Base-by-base conservation (phyloP, 148 eudicot genomes). In the Rhododendron williamsianum region DNA sequence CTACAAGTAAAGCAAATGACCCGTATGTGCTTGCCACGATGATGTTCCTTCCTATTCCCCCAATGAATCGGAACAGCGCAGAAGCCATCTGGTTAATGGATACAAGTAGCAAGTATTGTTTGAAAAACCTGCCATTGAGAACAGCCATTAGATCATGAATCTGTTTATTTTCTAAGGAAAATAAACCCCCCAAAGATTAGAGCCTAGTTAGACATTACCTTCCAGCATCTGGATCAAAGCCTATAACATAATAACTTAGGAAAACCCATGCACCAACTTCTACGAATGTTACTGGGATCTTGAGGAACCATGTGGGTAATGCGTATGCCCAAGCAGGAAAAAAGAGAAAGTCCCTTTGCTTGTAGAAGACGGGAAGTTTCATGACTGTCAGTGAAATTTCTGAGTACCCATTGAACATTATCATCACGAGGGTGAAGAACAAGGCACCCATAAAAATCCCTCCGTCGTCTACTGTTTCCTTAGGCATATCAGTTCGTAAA, bases 21-120 rank as follows among this genome's bases (percentile, higher is more conserved):
- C 98, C 98, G 80, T 91, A 87, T 21, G 98, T 96, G 89, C 90
- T 92, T 23, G 98, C 98, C 82, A 96, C 90, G 69, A 92, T 93
- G 86, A 93, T 88, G 87, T 87, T 92, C 87, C 98, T 91, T 85
- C 98, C 98, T 8, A 96, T 19, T 19, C 94, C 94, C 4, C 91
- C 98, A 35, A 88, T 91, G 83, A 93, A 84, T 84, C 96, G 90
- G 58, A 96, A 96, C 25, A 96, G 86, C 2, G 86, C 93, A 18
- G 96, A 93, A 74, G 98, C 93, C 95, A 94, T 90, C 69, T 93
- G 98, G 88, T 92, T 94, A 76, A 91, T 48, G 77, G 87, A 87
- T 84, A 94, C 82, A 81, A 94, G 91, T 63, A 93, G 82, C 25
- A 96, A 49, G 86, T 87, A 88, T 2, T 92, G 94, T 83, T 90